A percentile compares a stretch with the other conserved stretches of the same genome.
phyloP scores from a whole-genome alignment of 1,139 yeast species.

The Candida sp. region DNA sequence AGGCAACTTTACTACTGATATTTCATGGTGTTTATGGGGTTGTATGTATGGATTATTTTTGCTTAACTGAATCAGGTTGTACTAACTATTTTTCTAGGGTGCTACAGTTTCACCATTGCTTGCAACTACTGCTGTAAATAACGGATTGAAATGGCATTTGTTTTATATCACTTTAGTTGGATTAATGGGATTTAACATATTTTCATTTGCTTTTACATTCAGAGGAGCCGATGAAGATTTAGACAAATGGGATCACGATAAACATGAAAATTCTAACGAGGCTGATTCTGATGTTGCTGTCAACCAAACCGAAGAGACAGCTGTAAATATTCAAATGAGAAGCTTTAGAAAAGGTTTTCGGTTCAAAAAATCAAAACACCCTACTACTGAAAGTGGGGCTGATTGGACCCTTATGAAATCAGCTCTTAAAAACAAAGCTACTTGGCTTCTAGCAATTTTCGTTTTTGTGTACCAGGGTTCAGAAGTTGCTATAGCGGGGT shows the following conservation, averaged over 20 bases:
- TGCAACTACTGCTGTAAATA: constrained; percentile 50
- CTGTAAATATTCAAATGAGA: neutral
- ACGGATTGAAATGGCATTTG: constrained; percentile 51
- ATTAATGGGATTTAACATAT: constrained; percentile 22
- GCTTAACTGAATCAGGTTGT: neutral
- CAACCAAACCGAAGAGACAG: neutral
- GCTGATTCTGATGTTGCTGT: neutral
- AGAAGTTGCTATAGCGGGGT: constrained; percentile 68
- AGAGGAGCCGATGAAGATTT: constrained; percentile 42
- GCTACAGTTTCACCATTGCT: constrained; percentile 60
- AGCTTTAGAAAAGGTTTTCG: constrained; percentile 2
- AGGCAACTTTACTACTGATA: constrained; percentile 47
- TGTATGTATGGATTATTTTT: neutral
- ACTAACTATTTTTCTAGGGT: constrained; percentile 24
- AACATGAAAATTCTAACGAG: constrained; percentile 6
- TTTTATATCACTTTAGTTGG: constrained; percentile 50
- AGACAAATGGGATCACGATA: constrained; percentile 27
- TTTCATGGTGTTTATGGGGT: constrained; percentile 63
- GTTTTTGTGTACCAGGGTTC: constrained; percentile 65
- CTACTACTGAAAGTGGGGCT: neutral
- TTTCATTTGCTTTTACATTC: constrained; percentile 33
- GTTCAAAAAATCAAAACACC: neutral
- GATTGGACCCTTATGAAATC: constrained; percentile 11
- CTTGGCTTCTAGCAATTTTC: constrained; percentile 55
- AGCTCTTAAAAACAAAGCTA: constrained; percentile 39